Evolutionary conservation across 2,329 filamentous ascomycete species (phyloP).

Genomic region (Pseudocercospora fuligena): DNA sequence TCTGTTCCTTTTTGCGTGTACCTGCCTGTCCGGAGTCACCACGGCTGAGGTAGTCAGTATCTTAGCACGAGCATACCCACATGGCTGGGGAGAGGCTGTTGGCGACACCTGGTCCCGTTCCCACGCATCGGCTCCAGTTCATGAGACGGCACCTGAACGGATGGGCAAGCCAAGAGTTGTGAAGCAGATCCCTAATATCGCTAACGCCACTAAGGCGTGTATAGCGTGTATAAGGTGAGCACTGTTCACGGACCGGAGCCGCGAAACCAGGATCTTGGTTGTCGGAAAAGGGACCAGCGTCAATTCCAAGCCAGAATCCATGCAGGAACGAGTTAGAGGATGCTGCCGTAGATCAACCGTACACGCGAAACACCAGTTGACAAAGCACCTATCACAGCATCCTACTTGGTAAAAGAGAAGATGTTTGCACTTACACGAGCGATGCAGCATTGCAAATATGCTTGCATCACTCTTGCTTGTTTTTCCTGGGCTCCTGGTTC

Average conservation of each 20-base stretch:
- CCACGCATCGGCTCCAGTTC: not conserved
- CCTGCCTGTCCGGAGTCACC: not conserved
- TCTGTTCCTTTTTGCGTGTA: not conserved
- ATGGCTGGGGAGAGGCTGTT: not conserved
- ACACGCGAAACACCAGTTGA: not conserved
- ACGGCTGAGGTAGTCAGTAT: conserved; percentile 2
- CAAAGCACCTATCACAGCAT: not conserved
- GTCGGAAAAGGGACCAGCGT: conserved; percentile 1
- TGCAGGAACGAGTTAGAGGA: not conserved
- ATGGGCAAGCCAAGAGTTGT: not conserved
- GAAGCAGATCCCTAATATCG: not conserved
- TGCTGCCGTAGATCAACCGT: not conserved
- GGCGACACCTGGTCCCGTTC: not conserved
- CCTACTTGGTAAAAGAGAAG: not conserved
- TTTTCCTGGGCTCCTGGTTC: not conserved
- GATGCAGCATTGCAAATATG: not conserved
- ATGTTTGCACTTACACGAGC: not conserved
- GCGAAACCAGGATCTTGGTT: conserved; percentile 3
- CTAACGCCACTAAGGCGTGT: not conserved
- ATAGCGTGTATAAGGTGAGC: conserved; percentile 5
- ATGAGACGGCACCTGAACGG: not conserved
- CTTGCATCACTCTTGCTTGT: not conserved
- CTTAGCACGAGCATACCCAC: not conserved
- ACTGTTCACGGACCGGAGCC: conserved; percentile 8
- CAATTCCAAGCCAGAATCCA: not conserved